Percentiles rank a stretch among this genome's conserved stretches.
Evolutionary conservation across 2,329 filamentous ascomycete genomes (phyloP).

Genomic region (Sclerotiophoma versabilis): DNA sequence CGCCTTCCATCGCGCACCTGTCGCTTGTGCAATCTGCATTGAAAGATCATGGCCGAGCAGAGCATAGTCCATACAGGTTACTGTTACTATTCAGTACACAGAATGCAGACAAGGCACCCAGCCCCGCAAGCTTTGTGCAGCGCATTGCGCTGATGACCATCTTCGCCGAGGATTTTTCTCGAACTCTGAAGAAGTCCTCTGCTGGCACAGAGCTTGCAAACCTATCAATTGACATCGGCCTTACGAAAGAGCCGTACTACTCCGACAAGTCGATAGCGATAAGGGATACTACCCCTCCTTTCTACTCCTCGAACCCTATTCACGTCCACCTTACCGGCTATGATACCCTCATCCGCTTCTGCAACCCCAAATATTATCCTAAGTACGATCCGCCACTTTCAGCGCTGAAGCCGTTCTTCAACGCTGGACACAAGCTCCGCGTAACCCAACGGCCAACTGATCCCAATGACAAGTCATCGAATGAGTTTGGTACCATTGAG

Average conservation of each 20-base stretch:
- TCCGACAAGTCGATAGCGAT: constrained; percentile 73
- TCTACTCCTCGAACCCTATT: constrained; percentile 47
- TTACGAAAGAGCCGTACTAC: constrained; percentile 78
- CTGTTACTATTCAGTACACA: constrained; percentile 68
- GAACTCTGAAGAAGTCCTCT: constrained; percentile 17
- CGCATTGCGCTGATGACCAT: constrained; percentile 75
- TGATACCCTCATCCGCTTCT: constrained; percentile 76
- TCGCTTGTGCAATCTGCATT: constrained; percentile 63
- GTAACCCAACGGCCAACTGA: constrained; percentile 66
- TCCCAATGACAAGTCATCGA: constrained; percentile 51
- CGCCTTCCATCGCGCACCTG: constrained; percentile 66
- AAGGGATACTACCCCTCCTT: constrained; percentile 45
- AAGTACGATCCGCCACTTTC: constrained; percentile 55
- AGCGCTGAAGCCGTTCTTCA: constrained; percentile 69
- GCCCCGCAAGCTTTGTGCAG: constrained; percentile 71
- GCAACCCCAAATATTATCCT: constrained; percentile 75
- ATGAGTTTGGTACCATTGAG: constrained; percentile 64
- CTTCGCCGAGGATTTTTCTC: constrained; percentile 65
- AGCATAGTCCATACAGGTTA: constrained; percentile 54
- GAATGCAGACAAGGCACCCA: constrained; percentile 71
- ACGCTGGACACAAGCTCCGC: constrained; percentile 63
- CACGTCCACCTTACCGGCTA: constrained; percentile 78
- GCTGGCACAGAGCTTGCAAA: constrained; percentile 15
- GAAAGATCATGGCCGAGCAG: constrained; percentile 43
- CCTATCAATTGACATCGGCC: constrained; percentile 66